Evolutionary conservation across 306 rosid genomes (phyloP), one percentile per base, ranked within the genome.

Genomic region (Gynostemma pentaphyllum): DNA sequence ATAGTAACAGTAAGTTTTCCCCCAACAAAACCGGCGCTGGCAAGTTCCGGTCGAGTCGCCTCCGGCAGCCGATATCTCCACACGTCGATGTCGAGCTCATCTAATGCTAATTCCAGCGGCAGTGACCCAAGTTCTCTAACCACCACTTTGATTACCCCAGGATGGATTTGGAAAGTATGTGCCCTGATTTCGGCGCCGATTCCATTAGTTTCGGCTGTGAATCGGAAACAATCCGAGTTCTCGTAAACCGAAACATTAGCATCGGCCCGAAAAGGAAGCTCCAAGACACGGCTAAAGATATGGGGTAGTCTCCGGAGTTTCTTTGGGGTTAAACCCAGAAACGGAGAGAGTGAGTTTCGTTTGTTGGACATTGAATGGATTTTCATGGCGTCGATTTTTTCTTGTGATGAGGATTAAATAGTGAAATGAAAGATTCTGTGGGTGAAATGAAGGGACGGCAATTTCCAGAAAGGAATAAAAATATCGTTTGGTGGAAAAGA

Each of bases 11-110:
- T 72, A 19, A 94, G 95, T 69, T 88, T 95, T 0, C 99, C 99
- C 12, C 80, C 83, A 0, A 74, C 84, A 21, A 86, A 85, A 19
- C 74, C 84, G 7, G 95, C 99, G 45, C 90, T 94, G 0, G 97
- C 95, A 4, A 86, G 86, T 74, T 94, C 99, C 21, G 99, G 99
- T 70, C 73, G 50, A 12, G 99, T 86, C 6, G 95, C 74, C 48
- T 86, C 97, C 24, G 99, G 99, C 71, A 94, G 73, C 66, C 99
- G 80, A 26, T 88, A 94, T 82, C 99, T 83, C 99, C 99, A 94
- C 83, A 82, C 60, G 18, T 94, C 99, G 12, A 88, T 86, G 53
- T 94, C 97, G 0, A 86, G 74, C 48, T 84, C 88, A 23, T 88
- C 95, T 18, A 86, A 36, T 48, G 81, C 67, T 21, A 89, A 67